Evolutionary conservation across 2,329 filamentous ascomycete genomes (phyloP), one percentile per base, ranked within the genome.

Genomic region (Monosporascus ibericus): DNA sequence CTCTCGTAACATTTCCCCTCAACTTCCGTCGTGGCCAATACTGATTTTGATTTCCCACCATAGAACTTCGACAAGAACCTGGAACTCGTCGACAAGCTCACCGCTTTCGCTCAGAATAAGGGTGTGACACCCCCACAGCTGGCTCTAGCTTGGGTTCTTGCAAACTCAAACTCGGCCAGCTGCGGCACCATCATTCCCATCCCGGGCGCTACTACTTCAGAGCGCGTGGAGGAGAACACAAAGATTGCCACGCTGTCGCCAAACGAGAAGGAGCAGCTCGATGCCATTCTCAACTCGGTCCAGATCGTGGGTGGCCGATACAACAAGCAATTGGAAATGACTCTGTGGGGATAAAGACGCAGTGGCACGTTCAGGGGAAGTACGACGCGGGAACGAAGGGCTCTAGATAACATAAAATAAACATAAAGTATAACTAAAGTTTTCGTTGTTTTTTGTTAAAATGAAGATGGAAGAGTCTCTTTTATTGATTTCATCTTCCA

Each of bases 61-160:
- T n/a, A 52, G 51, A 34, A 52, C 34, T 52, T 58, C n/a, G 22
- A 55, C 40, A 52, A 54, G 30, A 56, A 58, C 47, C n/a, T 58
- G 7, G 51, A 55, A 44, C 49, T 58, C 3, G 56, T 54, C 14
- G 47, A 54, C 6, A 50, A 52, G 22, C 25, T 59, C 6, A 47
- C 52, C 20, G 48, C 22, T 2, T 25, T 59, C 34, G 55, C 55
- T 3, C 22, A 38, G 20, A 52, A 44, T 17, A 52, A 37, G 22
- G 49, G 51, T 14, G 48, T 48, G 3, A 57, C 49, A 11, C 51
- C 54, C 14, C 47, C 54, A 9, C 57, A 57, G 38, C 46, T 55
- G 8, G 52, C 57, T 30, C 39, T 58, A 11, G 46, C 46, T n/a
- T 57, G 57, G 55, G 40, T 52, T 44, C 47, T 22, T 5, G 27